A percentile compares a stretch with the other conserved stretches of the same genome.
These are phyloP conservation scores for Xylaria sp. DNA, from an alignment of 2,329 filamentous ascomycete genomes.

Conservation along the genomic window DNA sequence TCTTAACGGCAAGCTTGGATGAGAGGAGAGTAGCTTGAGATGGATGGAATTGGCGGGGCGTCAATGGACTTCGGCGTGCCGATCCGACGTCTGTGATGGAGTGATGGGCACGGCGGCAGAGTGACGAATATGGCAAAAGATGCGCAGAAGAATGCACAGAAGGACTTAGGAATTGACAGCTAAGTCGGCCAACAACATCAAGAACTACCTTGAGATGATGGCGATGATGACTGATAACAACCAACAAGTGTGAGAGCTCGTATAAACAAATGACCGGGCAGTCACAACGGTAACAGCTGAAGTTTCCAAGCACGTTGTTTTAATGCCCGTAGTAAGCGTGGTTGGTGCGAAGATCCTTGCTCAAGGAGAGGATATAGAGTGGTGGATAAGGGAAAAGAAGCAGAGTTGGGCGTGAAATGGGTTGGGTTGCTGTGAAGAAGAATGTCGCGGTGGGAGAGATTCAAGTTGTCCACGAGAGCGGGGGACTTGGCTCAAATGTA, in stretches of 20 bases:
- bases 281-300: slow-evolving; percentile 4
- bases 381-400: slow-evolving; percentile 5
- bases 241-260: too few relatives aligned
- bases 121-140: slow-evolving; percentile 2
- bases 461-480: slow-evolving; percentile 15
- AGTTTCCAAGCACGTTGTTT: slow-evolving; percentile 5
- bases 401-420: slow-evolving; percentile 30
- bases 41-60: not conserved
- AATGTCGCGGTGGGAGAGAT: slow-evolving; percentile 18
- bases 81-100: slow-evolving; percentile 4
- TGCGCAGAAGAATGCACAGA: not conserved
- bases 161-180: slow-evolving; percentile 4
- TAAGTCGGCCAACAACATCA: slow-evolving; percentile 16
- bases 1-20: not conserved
- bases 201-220: slow-evolving; percentile 2
- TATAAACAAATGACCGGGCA: not conserved
- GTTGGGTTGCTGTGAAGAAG: slow-evolving; percentile 26
- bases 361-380: slow-evolving; percentile 7
- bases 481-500: slow-evolving; percentile 5
- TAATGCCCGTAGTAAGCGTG: slow-evolving; percentile 5
- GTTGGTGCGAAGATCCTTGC: slow-evolving; percentile 22
- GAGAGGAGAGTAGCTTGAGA: not conserved
- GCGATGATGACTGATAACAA: not conserved
- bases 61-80: slow-evolving; percentile 1
- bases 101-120: slow-evolving; percentile 3